Evolutionary conservation across 2,329 filamentous ascomycete genomes (phyloP).

Genomic region (Hymenoscyphus linearis): DNA sequence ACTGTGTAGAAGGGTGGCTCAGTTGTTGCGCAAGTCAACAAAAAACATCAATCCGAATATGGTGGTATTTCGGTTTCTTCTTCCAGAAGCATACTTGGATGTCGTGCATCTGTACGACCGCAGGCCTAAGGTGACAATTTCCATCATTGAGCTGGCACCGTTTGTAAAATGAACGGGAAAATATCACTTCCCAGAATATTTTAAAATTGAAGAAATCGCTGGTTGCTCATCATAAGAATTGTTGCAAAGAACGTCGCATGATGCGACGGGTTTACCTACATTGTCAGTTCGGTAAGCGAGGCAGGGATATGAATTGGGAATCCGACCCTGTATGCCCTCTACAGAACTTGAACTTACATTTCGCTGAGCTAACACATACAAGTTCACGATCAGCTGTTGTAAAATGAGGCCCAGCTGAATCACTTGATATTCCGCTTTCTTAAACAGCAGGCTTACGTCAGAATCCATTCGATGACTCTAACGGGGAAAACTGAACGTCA

Average conservation of each 20-base stretch:
- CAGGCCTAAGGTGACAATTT: background rate
- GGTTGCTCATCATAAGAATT: background rate
- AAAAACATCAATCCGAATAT: no score
- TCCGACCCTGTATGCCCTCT: background rate
- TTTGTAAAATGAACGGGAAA: background rate
- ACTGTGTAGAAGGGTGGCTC: background rate
- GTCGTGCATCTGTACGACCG: no score
- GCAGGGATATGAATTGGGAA: background rate
- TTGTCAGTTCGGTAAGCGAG: background rate
- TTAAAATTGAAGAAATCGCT: no score
- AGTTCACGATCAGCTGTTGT: background rate
- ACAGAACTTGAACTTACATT: background rate
- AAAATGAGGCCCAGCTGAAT: background rate
- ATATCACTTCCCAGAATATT: no score
- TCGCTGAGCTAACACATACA: background rate
- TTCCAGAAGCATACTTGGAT: no score
- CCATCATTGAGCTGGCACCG: background rate
- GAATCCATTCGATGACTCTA: background rate
- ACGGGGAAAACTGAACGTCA: background rate
- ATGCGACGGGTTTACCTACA: background rate
- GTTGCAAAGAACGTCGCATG: background rate
- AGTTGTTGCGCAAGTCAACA: background rate
- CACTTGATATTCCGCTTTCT: background rate
- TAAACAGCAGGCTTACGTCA: background rate
- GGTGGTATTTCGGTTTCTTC: no score